Evolutionary conservation across 371 early-diverging fungal genomes (phyloP), one percentile per base, ranked within the genome.

Genomic region (Apophysomyces trapeziformis): DNA sequence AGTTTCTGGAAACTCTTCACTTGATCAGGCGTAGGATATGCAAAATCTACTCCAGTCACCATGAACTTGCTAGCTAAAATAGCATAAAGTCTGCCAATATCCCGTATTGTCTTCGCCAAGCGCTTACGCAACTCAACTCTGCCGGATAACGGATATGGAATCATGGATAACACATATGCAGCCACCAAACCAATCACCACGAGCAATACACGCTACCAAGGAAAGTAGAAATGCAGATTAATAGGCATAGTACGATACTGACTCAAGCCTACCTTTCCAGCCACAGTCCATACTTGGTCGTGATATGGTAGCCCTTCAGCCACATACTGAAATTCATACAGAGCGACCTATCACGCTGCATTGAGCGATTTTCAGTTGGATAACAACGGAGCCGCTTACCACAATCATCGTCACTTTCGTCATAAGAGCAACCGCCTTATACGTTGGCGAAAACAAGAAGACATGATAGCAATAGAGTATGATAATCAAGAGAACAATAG

Each of bases 101-200:
- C 83, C 12, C 67, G 69, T 9, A 82, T 61, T 0, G 83, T 82
- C n/a, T 67, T 41, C 0, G 83, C 74, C 1, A 79, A 57, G 14
- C 79, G 72, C 38, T 79, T 79, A 18, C 83, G 74, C 14, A 82
- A 63, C 46, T 79, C 83, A 11, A 82, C 76, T 47, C 83, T 71
- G 16, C 79, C 79, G 2, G 70, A 71, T 0, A 76, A 64, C 5
- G 80, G 75, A 12, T 69, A 68, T 1, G 83, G 83, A 11, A 82
- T 63, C 44, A 76, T 59, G 7, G 75, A 68, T 37, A 82, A 57
- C 13, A 82, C 62, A 26, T 69, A 73, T 45, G 74, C 61, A 7
- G 80, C 83, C 12, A 63, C 66, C 36, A 82, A 65, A 60, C 83
- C 83, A 61, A 78, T 72, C 2, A 71, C 61, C 1, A 82, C 79